Conservation (phyloP, 2,329 filamentous ascomycete species). For the Cladosporium sp. region DNA sequence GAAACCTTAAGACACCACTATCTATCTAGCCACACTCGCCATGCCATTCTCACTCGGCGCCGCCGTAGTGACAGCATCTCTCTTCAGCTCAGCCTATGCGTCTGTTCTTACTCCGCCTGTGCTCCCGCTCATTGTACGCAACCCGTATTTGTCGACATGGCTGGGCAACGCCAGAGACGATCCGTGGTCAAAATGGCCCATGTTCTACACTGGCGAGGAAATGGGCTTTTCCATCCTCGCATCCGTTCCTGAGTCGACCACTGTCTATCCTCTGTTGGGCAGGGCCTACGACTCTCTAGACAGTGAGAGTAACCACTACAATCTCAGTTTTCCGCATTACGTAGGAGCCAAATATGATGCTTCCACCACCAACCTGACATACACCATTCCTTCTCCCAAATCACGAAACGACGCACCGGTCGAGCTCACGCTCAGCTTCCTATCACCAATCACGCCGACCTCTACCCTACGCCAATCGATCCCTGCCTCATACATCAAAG, state of each 20-base stretch:
- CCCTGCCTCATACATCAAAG: constrained; percentile 74
- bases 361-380: constrained; percentile 66
- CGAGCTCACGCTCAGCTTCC: constrained; percentile 60
- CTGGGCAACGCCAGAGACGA: constrained; percentile 63
- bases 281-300: constrained; percentile 61
- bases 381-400: constrained; percentile 49
- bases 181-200: constrained; percentile 83
- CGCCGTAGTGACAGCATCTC: constrained; percentile 20
- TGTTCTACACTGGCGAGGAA: constrained; percentile 71
- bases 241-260: constrained; percentile 55
- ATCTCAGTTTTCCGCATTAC: constrained; percentile 56
- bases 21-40: constrained; percentile 3
- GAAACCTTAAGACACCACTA: constrained; percentile 6
- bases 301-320: constrained; percentile 46
- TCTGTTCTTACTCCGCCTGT: constrained; percentile 53
- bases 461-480: constrained; percentile 76
- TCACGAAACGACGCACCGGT: constrained; percentile 36
- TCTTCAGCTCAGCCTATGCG: constrained; percentile 38
- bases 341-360: constrained; percentile 63
- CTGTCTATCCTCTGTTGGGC: constrained; percentile 62
- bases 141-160: constrained; percentile 50
- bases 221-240: constrained; percentile 62
- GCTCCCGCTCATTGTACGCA: constrained; percentile 48
- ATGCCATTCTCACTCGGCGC: constrained; percentile 20
- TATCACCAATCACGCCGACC: constrained; percentile 76